A percentile compares a stretch with the other conserved stretches of the same genome.
These are phyloP conservation scores for Marasmius fiardii DNA, from an alignment of 1,284 basidiomycete genomes.

Conservation along the genomic window DNA sequence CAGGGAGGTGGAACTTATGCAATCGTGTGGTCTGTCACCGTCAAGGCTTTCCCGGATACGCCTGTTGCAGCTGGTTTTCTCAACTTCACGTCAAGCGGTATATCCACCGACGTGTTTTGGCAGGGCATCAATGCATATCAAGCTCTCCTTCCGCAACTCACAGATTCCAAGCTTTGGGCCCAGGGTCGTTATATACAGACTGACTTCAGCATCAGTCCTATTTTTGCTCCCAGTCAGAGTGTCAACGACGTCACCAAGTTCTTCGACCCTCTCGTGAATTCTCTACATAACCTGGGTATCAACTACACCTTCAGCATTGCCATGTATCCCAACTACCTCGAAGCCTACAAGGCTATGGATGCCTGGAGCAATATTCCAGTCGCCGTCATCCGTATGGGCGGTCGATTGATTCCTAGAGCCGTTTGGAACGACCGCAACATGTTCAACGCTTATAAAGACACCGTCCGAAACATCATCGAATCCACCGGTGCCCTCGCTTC, in stretches of 20 bases:
- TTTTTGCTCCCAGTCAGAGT: constrained; percentile 1
- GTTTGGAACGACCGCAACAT: no score
- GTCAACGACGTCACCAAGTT: background rate
- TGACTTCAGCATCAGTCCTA: background rate
- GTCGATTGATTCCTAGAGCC: no score
- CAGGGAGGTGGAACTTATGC: constrained; percentile 7
- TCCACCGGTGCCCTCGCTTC: constrained; percentile 5
- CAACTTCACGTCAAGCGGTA: constrained; percentile 11
- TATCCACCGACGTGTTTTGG: constrained; percentile 14
- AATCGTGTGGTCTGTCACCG: background rate
- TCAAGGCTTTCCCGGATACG: constrained; percentile 10
- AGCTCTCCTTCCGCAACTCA: constrained; percentile 5
- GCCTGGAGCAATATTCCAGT: no score
- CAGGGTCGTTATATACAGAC: background rate
- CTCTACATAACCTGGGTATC: constrained; percentile 7
- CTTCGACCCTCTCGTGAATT: background rate
- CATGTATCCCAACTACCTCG: no score
- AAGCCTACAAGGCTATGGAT: no score
- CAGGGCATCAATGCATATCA: constrained; percentile 13
- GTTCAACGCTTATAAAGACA: no score
- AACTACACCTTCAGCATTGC: background rate
- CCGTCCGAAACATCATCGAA: constrained; percentile 8
- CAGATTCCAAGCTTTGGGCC: background rate
- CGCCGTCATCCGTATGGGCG: no score
- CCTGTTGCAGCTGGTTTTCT: constrained; percentile 10